phyloP scores from a whole-genome alignment of 305 asterid species.

The Fraxinus velutina region DNA sequence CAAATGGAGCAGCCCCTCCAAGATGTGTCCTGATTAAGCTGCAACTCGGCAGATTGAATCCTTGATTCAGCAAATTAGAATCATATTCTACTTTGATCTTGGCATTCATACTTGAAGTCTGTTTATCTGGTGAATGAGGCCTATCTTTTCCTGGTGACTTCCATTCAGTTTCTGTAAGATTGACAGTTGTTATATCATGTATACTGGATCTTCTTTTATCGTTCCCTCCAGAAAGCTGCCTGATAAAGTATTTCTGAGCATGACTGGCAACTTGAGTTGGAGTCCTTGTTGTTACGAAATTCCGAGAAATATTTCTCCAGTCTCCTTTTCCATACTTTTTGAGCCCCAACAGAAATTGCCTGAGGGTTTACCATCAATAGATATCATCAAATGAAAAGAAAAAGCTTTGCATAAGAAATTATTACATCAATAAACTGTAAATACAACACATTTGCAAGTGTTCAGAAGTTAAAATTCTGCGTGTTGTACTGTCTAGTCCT shows the following conservation, averaged over 20 bases:
- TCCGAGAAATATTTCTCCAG: constrained; percentile 83
- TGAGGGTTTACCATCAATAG: constrained; percentile 32
- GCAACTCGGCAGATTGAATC: constrained; percentile 32
- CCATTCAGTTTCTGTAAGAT: constrained; percentile 41
- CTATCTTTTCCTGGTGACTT: constrained; percentile 35
- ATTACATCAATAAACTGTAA: background rate
- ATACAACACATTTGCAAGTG: background rate
- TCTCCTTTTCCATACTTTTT: constrained; percentile 93
- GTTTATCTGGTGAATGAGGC: constrained; percentile 33
- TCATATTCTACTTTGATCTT: constrained; percentile 28
- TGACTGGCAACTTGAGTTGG: constrained; percentile 94
- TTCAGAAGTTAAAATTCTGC: background rate
- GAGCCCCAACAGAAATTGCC: constrained; percentile 78
- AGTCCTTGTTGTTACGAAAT: constrained; percentile 73
- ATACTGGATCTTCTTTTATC: constrained; percentile 89
- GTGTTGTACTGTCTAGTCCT: background rate
- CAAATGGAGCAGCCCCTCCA: constrained; percentile 30
- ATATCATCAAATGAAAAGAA: background rate
- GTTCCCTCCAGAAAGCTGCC: constrained; percentile 79
- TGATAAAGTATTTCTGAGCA: constrained; percentile 81
- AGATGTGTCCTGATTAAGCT: constrained; percentile 24
- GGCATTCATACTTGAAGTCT: constrained; percentile 32
- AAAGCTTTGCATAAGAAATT: background rate
- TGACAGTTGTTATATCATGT: constrained; percentile 76
- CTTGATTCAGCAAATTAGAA: constrained; percentile 35